Conservation (phyloP, 768 basidiomycete species). For the Pholiota molesta region DNA sequence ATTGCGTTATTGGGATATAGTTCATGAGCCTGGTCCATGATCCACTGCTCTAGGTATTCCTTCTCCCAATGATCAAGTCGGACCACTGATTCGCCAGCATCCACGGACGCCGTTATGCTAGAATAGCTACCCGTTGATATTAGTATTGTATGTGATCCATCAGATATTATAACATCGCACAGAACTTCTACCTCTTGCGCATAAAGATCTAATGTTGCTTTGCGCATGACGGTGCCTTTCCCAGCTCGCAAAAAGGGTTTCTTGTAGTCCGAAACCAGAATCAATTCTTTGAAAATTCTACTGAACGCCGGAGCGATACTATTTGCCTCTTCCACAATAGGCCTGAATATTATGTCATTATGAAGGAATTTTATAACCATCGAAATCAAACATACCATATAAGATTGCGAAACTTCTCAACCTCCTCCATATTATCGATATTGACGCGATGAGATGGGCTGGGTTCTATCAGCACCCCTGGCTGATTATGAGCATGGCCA, state of each 20-base stretch:
- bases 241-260: conserved; percentile 45
- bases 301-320: conserved; percentile 39
- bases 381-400: background rate
- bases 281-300: conserved; percentile 49
- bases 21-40: background rate
- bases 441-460: background rate
- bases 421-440: background rate
- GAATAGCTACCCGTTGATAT: background rate
- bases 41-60: background rate
- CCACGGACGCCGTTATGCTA: background rate
- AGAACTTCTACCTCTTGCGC: conserved; percentile 39
- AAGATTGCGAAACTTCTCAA: background rate
- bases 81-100: background rate
- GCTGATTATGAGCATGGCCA: background rate
- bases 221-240: conserved; percentile 48
- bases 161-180: background rate
- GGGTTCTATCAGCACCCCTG: background rate
- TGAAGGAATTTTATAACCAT: no score
- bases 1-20: background rate
- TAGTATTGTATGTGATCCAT: background rate
- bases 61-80: background rate
- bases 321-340: conserved; percentile 44
- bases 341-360: background rate
- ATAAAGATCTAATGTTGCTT: conserved; percentile 39
- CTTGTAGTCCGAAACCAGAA: conserved; percentile 30